Evolutionary conservation across 2,329 filamentous ascomycete genomes (phyloP), one percentile per base, ranked within the genome.

Genomic region (Penicillium griseofulvum): DNA sequence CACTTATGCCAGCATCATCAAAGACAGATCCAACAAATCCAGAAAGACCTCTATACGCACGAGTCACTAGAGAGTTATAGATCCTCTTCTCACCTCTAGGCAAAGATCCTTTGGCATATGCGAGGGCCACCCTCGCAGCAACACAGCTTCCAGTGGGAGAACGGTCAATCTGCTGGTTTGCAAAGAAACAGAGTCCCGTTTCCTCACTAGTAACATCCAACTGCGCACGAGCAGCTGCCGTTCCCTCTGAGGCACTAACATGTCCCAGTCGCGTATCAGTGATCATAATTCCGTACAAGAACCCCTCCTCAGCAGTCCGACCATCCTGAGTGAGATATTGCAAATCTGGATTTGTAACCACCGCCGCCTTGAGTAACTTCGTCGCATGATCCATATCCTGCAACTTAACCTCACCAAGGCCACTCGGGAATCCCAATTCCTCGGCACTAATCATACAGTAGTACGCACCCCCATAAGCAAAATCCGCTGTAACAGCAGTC

Each of bases 141-240:
- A 76, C 74, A 49, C 69, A 74, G 14, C 68, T 66, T 3, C 74
- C 74, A 10, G 73, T 75, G 1, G 68, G 71, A 48, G 73, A 72
- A 17, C 78, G 71, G 61, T 83, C 79, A 39, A 81, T 73, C 56
- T 80, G 75, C 49, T 76, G 72, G 28, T 78, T 73, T 0, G 76
- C 76, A 56, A 80, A 76, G 65, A 74, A 75, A 60, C 76, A 79
- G 0, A 79, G 55, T 0, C 77, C 77, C 0, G 72, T 74, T 57
- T 80, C 78, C 9, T 68, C 65, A 7, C 70, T 68, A 4, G 50
- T 47, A 3, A 64, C 62, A 5, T 51, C 62, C 44, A 12, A 60
- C 54, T 5, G 54, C 45, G 17, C 36, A 31, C 3, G 66, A 63
- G 16, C 66, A 26, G 14, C 57, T 49, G 22, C 66, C 24, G 56